These are phyloP conservation scores for Lippia alba DNA, from an alignment of 305 asterid species.

Conservation along the genomic window DNA sequence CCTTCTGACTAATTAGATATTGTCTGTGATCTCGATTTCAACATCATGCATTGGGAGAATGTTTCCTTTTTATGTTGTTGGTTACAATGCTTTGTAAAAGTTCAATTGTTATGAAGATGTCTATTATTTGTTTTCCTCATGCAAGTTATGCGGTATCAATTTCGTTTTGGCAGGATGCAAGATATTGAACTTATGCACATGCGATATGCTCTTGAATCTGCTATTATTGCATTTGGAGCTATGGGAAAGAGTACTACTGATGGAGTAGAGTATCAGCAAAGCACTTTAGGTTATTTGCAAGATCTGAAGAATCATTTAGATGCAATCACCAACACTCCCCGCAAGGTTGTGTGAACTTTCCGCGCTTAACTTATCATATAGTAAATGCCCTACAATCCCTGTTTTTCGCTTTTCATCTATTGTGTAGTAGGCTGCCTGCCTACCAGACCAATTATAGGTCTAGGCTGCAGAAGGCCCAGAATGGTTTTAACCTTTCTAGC, in stretches of 20 bases:
- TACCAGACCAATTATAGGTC: conserved; percentile 27
- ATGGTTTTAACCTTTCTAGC: conserved; percentile 3
- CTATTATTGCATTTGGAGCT: conserved; percentile 83
- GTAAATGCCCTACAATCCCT: conserved; percentile 27
- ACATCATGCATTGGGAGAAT: conserved; percentile 23
- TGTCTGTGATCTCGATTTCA: conserved; percentile 24
- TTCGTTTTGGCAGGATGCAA: conserved; percentile 75
- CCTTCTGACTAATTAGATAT: conserved; percentile 25
- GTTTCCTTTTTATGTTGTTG: conserved; percentile 18
- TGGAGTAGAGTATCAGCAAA: conserved; percentile 57
- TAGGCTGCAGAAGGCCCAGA: conserved; percentile 14
- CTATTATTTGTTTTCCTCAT: conserved; percentile 4
- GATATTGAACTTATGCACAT: conserved; percentile 96
- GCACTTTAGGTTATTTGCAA: conserved; percentile 58
- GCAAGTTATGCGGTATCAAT: conserved; percentile 32
- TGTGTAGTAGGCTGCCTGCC: conserved; percentile 13
- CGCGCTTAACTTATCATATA: conserved; percentile 33
- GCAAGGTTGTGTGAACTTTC: conserved; percentile 69
- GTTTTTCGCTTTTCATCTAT: conserved; percentile 4
- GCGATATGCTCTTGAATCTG: conserved; percentile 97
- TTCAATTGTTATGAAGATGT: conserved; percentile 12
- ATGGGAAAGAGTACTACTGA: conserved; percentile 73
- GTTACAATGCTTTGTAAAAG: conserved; percentile 15
- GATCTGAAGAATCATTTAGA: conserved; percentile 92
- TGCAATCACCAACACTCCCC: conserved; percentile 74